Percentiles rank a stretch among this genome's conserved stretches.
Conservation (phyloP, 345 rosid genomes). For the Orychophragmus violaceus region DNA sequence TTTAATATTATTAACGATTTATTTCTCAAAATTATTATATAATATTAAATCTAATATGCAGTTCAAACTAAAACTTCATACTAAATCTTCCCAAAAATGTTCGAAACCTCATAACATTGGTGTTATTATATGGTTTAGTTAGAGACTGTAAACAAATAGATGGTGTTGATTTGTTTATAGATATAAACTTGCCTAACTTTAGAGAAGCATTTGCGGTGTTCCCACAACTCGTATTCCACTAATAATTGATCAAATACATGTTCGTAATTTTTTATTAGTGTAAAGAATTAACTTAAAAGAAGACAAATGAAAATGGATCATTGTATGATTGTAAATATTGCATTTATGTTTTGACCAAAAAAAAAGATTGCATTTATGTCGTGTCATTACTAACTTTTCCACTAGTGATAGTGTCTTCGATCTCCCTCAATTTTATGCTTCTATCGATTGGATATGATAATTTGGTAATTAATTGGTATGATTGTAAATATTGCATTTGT, state of each 20-base stretch:
- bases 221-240: constrained; percentile 30
- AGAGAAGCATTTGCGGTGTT: constrained; percentile 6
- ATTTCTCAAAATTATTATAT: too few species aligned
- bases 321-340: neutral
- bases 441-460: too few species aligned
- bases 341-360: too few species aligned
- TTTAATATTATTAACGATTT: too few species aligned
- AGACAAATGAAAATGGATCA: constrained; percentile 17
- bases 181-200: constrained; percentile 21
- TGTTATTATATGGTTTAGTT: too few species aligned
- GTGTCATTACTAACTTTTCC: constrained; percentile 25
- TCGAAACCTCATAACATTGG: too few species aligned
- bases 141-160: constrained; percentile 12
- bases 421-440: constrained; percentile 9
- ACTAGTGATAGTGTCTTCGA: constrained; percentile 16
- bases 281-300: neutral
- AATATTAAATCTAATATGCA: too few species aligned
- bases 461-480: too few species aligned
- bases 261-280: neutral
- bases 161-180: neutral
- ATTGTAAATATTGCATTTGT: neutral
- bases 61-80: too few species aligned
- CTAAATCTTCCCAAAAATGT: too few species aligned
- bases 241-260: constrained; percentile 6
- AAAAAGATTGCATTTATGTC: neutral